Evolutionary conservation across 345 rosid genomes (phyloP).

Genomic region (Raphanus raphanistrum): DNA sequence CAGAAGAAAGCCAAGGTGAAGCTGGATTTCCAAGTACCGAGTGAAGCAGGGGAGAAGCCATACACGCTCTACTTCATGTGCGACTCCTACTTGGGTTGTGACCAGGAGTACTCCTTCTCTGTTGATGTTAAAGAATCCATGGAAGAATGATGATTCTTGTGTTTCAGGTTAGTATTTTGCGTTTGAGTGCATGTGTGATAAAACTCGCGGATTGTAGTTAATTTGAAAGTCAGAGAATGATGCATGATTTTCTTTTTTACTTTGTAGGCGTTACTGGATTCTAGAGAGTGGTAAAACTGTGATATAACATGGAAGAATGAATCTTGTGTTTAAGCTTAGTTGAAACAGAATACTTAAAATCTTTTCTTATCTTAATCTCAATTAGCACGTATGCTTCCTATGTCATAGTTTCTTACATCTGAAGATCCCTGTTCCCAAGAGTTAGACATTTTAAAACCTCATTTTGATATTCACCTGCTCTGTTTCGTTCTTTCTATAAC

Average conservation of each 20-base stretch:
- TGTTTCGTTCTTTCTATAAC: too few species aligned
- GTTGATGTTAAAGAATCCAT: constrained; percentile 51
- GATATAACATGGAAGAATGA: neutral
- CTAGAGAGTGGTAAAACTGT: neutral
- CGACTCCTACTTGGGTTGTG: constrained; percentile 82
- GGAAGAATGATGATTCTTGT: neutral
- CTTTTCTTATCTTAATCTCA: too few species aligned
- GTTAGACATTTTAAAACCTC: too few species aligned
- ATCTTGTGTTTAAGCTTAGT: neutral
- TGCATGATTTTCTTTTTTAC: neutral
- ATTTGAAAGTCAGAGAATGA: neutral
- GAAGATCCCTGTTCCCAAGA: too few species aligned
- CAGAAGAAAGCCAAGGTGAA: constrained; percentile 70
- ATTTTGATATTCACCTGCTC: too few species aligned
- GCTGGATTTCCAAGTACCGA: constrained; percentile 72
- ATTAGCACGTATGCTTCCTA: too few species aligned
- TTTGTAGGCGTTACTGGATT: constrained; percentile 13
- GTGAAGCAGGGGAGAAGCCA: constrained; percentile 58
- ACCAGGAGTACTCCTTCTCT: constrained; percentile 68
- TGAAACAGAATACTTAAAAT: too few species aligned
- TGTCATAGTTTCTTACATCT: too few species aligned
- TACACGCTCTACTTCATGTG: constrained; percentile 80
- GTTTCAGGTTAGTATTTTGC: too few species aligned
- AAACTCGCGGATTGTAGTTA: neutral
- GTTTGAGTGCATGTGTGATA: neutral